Evolutionary conservation across 371 early-diverging fungal species (phyloP), one percentile per base, ranked within the genome.

Genomic region (Lichtheimia hyalospora): DNA sequence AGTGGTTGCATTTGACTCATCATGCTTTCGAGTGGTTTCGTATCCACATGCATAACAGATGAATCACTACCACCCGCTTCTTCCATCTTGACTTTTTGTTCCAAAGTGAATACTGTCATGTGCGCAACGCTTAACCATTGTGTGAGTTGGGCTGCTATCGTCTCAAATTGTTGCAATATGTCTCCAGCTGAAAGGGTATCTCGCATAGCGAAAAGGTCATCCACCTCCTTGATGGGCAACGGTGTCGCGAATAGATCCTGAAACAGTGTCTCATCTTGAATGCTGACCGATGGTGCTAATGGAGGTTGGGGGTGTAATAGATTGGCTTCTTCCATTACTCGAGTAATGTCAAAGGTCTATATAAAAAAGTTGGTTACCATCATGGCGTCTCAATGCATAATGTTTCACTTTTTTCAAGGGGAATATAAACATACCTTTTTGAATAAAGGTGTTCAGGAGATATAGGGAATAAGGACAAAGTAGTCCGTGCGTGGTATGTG

Each of bases 121-220:
- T 77, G 77, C n/a, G 71, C 70, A 16, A 56, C 54, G 55, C 71
- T 70, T 34, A 77, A 48, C 77, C 77, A 77, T 14, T 57, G 60
- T 46, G 58, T 68, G 18, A 76, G 63, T 40, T 62, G 49, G 14
- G 48, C 39, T 13, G 65, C 60, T 13, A 71, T 55, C n/a, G 18
- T 55, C n/a, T 67, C 64, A 24, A 70, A 64, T 27, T 46, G 54
- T 21, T 46, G 52, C 28, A 61, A 28, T 5, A 65, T 10, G 27
- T 62, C 66, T 5, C 40, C 57, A 21, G 49, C 41, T 5, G 58
- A 42, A 10, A 64, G 50, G 4, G 43, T 49, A 3, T 64, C 60
- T 34, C 66, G 73, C 3, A 58, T 40, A 20, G 49, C 21, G 21
- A 59, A 16, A 12, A 69, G 40, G n/a, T 58, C 57, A 51, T 63